Evolutionary conservation across 352 stramenopile species (phyloP).

Genomic region (Pythium grandisporangium): DNA sequence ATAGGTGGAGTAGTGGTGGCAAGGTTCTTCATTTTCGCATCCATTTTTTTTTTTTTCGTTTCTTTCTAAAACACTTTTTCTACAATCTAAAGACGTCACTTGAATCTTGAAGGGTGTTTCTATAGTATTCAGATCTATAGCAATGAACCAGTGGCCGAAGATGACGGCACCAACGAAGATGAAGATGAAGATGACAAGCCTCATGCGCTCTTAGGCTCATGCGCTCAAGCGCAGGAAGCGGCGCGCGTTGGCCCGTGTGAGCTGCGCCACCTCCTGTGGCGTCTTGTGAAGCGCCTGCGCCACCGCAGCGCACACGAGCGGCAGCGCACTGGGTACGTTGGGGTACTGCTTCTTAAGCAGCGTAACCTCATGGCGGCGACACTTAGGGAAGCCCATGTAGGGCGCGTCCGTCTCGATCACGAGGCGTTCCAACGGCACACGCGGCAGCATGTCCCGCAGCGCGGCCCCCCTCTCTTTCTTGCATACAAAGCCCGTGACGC

Average conservation of each 20-base stretch:
- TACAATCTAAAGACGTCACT: no score
- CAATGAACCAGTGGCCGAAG: no score
- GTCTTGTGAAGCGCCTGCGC: slow-evolving; percentile 31
- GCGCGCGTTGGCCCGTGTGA: slow-evolving; percentile 57
- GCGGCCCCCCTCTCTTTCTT: slow-evolving; percentile 55
- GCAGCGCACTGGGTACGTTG: slow-evolving; percentile 67
- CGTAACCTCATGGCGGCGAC: slow-evolving; percentile 20
- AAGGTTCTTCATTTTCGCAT: no score
- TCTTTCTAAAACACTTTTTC: no score
- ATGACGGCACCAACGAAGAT: no score
- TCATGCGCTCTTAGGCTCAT: background rate
- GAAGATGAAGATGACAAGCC: no score
- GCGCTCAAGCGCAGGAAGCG: slow-evolving; percentile 47
- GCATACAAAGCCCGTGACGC: slow-evolving; percentile 87
- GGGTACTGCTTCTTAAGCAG: slow-evolving; percentile 63
- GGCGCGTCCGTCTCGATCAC: slow-evolving; percentile 90
- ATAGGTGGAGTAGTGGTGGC: no score
- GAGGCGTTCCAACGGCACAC: slow-evolving; percentile 69
- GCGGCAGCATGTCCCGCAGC: slow-evolving; percentile 40
- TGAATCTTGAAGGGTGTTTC: no score
- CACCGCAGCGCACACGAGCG: slow-evolving; percentile 43
- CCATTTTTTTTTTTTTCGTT: no score
- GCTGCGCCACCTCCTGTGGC: slow-evolving; percentile 40
- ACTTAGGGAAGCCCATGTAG: slow-evolving; percentile 85
- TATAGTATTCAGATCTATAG: no score